Percentiles rank a stretch among this genome's conserved stretches.
phyloP scores from a whole-genome alignment of 2,329 filamentous ascomycete species.

The Colletotrichum brevisporum region DNA sequence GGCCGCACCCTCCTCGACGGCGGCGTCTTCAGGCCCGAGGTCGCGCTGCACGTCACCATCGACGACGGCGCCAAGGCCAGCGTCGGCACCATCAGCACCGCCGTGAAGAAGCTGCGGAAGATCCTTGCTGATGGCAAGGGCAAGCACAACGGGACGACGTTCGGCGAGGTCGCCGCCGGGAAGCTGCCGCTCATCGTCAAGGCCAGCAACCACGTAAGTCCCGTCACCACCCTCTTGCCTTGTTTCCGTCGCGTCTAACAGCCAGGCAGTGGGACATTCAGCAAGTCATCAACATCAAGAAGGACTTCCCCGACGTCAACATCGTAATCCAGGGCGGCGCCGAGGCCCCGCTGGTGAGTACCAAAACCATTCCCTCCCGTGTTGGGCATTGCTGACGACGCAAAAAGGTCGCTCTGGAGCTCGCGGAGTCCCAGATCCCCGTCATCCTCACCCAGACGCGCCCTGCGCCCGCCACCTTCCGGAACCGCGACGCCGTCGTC shows the following conservation, averaged over 20 bases:
- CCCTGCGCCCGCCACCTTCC: slow-evolving; percentile 51
- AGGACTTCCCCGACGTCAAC: slow-evolving; percentile 50
- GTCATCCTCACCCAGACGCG: slow-evolving; percentile 59
- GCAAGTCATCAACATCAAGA: slow-evolving; percentile 56
- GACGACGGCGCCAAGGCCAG: slow-evolving; percentile 51
- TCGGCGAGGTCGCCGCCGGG: slow-evolving; percentile 54
- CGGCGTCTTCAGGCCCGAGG: slow-evolving; percentile 57
- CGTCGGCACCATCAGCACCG: slow-evolving; percentile 44
- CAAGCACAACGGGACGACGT: slow-evolving; percentile 52
- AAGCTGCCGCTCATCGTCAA: slow-evolving; percentile 56
- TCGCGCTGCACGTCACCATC: slow-evolving; percentile 58
- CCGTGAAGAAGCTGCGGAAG: slow-evolving; percentile 52
- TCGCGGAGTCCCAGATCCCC: slow-evolving; percentile 56
- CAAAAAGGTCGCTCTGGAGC: slow-evolving; percentile 53
- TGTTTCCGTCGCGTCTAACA: too few relatives aligned
- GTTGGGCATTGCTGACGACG: not conserved
- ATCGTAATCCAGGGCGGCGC: slow-evolving; percentile 56
- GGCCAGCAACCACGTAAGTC: slow-evolving; percentile 43
- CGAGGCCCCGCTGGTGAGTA: slow-evolving; percentile 54
- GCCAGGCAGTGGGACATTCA: slow-evolving; percentile 54
- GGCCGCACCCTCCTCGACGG: slow-evolving; percentile 56
- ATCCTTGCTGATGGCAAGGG: slow-evolving; percentile 52
- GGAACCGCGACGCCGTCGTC: slow-evolving; percentile 53
- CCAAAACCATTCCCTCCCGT: too few relatives aligned
- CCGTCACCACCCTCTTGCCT: not conserved